phyloP scores from a whole-genome alignment of 108 stramenopile genomes.

The Mediolabrus comicus region DNA sequence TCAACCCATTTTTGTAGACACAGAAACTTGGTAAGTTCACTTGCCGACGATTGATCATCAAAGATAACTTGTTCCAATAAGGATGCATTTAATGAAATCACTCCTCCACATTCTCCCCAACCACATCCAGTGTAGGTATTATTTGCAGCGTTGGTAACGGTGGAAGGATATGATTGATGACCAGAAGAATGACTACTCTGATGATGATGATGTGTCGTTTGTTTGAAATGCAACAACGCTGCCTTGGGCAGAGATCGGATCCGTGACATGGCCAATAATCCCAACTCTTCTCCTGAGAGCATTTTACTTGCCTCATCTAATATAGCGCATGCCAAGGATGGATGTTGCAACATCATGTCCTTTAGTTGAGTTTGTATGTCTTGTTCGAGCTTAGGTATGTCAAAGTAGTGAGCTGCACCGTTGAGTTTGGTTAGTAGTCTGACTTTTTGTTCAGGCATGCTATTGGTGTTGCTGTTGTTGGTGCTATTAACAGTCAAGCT shows the following conservation, averaged over 20 bases:
- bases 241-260: slow-evolving; percentile 37
- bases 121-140: not conserved
- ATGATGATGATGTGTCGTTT: not conserved
- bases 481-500: slow-evolving; percentile 5
- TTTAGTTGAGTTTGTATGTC: slow-evolving; percentile 21
- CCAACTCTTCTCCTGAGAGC: slow-evolving; percentile 31
- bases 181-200: not conserved
- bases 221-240: slow-evolving; percentile 18
- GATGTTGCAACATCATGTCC: slow-evolving; percentile 29
- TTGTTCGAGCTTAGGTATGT: slow-evolving; percentile 36
- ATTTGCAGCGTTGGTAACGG: not conserved
- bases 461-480: not conserved
- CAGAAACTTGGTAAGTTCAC: slow-evolving; percentile 36
- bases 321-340: slow-evolving; percentile 45
- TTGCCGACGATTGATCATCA: slow-evolving; percentile 35
- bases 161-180: not conserved
- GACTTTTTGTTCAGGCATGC: slow-evolving; percentile 11
- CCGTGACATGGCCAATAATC: slow-evolving; percentile 19
- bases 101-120: slow-evolving; percentile 19
- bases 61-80: slow-evolving; percentile 41
- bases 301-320: slow-evolving; percentile 43
- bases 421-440: slow-evolving; percentile 30
- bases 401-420: slow-evolving; percentile 40
- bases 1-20: slow-evolving; percentile 38
- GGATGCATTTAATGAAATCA: slow-evolving; percentile 23